Evolutionary conservation across 208 protist genomes (phyloP), one percentile per base, ranked within the genome.

Genomic region (Leishmania tarentolae): DNA sequence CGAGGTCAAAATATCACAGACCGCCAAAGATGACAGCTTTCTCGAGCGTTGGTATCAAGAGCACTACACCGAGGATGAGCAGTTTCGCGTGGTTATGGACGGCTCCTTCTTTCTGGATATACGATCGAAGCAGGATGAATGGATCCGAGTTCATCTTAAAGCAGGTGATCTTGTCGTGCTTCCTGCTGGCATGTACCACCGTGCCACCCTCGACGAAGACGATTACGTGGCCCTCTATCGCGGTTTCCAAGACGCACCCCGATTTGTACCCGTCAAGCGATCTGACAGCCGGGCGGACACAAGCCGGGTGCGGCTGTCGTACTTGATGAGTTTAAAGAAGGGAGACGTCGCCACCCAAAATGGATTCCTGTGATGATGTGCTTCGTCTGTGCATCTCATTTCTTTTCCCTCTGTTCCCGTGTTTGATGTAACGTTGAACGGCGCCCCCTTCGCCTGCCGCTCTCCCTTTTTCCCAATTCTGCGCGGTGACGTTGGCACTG

Each of bases 11-110:
- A 73, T 98, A 44, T 97, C 93, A n/a, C 94, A 98, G 81, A 97
- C 94, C 5, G 88, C 88, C 40, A 97, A 97, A 78, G 95, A 98
- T 79, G 94, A 98, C 37, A 84, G 78, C 66, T 96, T 93, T 76
- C 79, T 98, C 35, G 89, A 95, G 61, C 90, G 92, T n/a, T 98
- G 94, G 93, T 98, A 93, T 79, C 90, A 96, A 74, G 97, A 98
- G 86, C 97, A 99, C 83, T 95, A 96, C 82, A 95, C 97, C 73
- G 96, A 98, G 69, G 96, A 98, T 83, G 97, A 99, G 82, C 93
- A 99, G 80, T 83, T 98, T 44, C 94, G 97, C 17, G 87, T 98
- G 52, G 85, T 98, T 3, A 88, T 93, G 56, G 97, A 98, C 75
- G 97, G 97, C 31, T 96, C 91, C 17, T 98, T 93, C 71, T 98